Base-by-base conservation (phyloP, 2,329 filamentous ascomycete species). In the Lasiodiplodia hormozganensis region DNA sequence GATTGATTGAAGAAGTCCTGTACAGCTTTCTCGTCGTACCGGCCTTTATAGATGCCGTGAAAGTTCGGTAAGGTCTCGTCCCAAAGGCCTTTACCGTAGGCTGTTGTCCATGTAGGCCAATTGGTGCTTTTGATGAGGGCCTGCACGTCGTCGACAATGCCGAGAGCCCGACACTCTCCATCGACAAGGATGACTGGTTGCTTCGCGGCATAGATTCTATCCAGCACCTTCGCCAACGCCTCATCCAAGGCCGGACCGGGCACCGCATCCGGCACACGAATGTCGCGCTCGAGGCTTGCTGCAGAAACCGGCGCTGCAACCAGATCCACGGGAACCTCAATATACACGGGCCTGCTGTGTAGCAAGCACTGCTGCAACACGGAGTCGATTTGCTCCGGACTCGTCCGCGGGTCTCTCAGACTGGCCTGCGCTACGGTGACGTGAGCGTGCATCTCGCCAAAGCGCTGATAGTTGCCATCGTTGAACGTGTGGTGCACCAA, bases 401-500 rank as follows among this genome's bases (percentile, higher is more conserved):
- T 82, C 1, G 81, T 82, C 2, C 76, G 71, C 1, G 82, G 76
- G 69, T 87, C 82, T 56, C 75, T 80, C 1, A 88, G 70, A 64
- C 81, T 82, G n/a, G 80, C 78, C 70, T 86, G 84, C 0, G 83
- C 83, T 10, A 83, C 81, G 0, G 85, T 87, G 66, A 87, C 82
- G 62, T 83, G 79, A 16, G 76, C 74, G 43, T 81, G 77, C 82
- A 88, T 85, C 62, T 84, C 78, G 8, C 81, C 77, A 74, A 88
- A 87, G 18, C 82, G 78, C 28, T 80, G 76, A 68, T 84, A 88
- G 47, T 88, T 82, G 11, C 85, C 85, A 70, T 88, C 86, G 21
- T 83, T 89, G 1, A 93, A 86, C 0, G 90, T 92, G 78, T 93
- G 91, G 77, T 93, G 90, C 23, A 88, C 77, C 64, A 82, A 70